These are phyloP conservation scores for Dictyostelium intermedium DNA, from an alignment of 78 protist species.

Conservation along the genomic window DNA sequence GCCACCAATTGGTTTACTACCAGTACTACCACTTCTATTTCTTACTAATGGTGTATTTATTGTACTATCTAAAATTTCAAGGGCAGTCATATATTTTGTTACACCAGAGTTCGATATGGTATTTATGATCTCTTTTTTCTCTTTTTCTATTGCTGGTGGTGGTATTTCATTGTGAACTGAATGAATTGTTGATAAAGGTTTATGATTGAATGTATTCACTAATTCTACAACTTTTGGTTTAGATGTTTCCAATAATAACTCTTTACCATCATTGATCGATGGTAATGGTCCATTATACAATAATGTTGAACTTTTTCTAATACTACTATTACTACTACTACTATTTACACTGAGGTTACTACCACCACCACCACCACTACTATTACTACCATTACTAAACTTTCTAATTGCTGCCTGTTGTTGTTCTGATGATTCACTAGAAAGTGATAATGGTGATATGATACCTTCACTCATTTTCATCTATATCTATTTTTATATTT, in stretches of 20 bases:
- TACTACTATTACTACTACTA: neutral
- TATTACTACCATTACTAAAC: neutral
- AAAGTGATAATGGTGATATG: slow-evolving; percentile 31
- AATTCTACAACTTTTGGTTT: slow-evolving; percentile 12
- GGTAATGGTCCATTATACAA: neutral
- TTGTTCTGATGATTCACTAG: neutral
- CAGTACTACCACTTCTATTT: slow-evolving; percentile 4
- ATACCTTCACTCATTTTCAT: neutral
- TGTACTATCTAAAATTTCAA: slow-evolving; percentile 1
- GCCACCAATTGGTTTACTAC: neutral
- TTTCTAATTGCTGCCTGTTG: neutral
- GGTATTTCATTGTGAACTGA: neutral
- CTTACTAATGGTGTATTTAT: slow-evolving; percentile 26
- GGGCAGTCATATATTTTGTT: neutral
- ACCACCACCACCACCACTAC: neutral
- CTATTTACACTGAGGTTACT: neutral
- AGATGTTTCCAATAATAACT: neutral
- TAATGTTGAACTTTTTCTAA: neutral
- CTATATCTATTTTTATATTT: neutral
- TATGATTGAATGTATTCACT: neutral
- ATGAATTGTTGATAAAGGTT: neutral
- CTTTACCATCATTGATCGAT: neutral
- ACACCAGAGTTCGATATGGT: neutral
- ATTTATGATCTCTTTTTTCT: neutral
- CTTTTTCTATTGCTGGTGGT: neutral